Conservation (phyloP, 768 basidiomycete species). For the Lactarius hatsudake region DNA sequence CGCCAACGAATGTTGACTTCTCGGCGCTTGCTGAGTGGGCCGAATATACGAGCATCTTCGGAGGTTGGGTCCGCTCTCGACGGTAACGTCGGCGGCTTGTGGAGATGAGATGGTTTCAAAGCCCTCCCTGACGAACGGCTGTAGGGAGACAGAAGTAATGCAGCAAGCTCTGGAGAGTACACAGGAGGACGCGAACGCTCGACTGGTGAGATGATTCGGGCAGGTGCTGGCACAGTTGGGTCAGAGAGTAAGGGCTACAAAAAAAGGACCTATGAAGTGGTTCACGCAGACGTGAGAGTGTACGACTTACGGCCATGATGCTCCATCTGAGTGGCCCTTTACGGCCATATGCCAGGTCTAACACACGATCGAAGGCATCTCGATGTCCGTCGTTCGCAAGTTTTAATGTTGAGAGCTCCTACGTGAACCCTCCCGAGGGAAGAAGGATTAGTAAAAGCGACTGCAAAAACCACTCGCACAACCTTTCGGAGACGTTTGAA, state of each 20-base stretch:
- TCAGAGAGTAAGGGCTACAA: slow-evolving; percentile 55
- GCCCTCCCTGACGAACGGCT: slow-evolving; percentile 47
- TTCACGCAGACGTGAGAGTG: not conserved
- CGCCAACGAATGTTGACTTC: slow-evolving; percentile 72
- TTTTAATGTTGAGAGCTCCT: slow-evolving; percentile 56
- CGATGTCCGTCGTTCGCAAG: slow-evolving; percentile 51
- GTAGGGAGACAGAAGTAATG: slow-evolving; percentile 54
- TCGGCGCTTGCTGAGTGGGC: slow-evolving; percentile 68
- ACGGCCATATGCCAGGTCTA: slow-evolving; percentile 74
- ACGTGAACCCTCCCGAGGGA: not conserved
- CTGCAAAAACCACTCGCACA: not conserved
- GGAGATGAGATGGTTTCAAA: slow-evolving; percentile 41
- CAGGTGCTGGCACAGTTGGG: slow-evolving; percentile 40
- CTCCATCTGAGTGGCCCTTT: slow-evolving; percentile 69
- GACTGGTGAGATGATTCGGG: slow-evolving; percentile 49
- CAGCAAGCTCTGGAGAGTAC: slow-evolving; percentile 58
- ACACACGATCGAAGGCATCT: slow-evolving; percentile 52
- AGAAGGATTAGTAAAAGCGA: slow-evolving; percentile 6
- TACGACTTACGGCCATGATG: slow-evolving; percentile 54
- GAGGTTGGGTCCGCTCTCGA: slow-evolving; percentile 54
- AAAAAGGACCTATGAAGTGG: slow-evolving; percentile 12
- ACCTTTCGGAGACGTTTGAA: slow-evolving; percentile 55
- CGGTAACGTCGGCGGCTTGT: slow-evolving; percentile 54
- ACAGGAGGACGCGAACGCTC: slow-evolving; percentile 60
- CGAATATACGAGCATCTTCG: slow-evolving; percentile 56